phyloP scores from a whole-genome alignment of 176 grass and related monocot genomes.

The Ensete ventricosum region DNA sequence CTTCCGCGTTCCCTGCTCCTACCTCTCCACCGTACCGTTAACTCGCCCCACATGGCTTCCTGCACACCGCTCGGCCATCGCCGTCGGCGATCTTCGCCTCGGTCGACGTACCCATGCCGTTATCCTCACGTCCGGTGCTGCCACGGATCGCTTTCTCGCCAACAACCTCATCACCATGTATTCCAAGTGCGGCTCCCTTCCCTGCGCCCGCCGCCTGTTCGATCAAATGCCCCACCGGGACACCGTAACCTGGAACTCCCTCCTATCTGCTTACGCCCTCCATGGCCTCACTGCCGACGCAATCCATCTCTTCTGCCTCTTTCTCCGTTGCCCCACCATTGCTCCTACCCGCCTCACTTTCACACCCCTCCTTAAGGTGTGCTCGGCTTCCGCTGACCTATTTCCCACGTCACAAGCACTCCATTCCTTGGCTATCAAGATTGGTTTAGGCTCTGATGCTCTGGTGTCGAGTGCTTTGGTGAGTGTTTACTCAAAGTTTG shows the following conservation, averaged over 20 bases:
- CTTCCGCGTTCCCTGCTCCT: not conserved
- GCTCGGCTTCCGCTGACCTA: not conserved
- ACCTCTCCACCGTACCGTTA: not conserved
- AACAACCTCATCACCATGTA: conserved; percentile 25
- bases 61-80: conserved; percentile 3
- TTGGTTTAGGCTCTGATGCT: conserved; percentile 9
- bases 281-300: not conserved
- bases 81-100: not conserved
- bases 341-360: conserved; percentile 12
- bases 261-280: conserved; percentile 13
- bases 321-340: conserved; percentile 8
- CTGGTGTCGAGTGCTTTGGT: conserved; percentile 19
- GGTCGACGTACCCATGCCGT: not conserved
- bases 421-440: conserved; percentile 14
- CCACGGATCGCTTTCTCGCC: conserved; percentile 10
- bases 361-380: conserved; percentile 17
- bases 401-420: conserved; percentile 5
- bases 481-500: conserved; percentile 9
- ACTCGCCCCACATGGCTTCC: not conserved
- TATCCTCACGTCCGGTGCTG: conserved; percentile 3
- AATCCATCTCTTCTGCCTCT: conserved; percentile 2
- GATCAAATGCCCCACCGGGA: conserved; percentile 10
- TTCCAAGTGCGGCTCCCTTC: conserved; percentile 12
- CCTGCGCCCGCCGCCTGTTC: conserved; percentile 15
- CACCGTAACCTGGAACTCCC: conserved; percentile 21